A percentile compares a stretch with the other conserved stretches of the same genome.
Evolutionary conservation across 106 monocot genomes (phyloP).

Genomic region (Narthecium ossifragum): DNA sequence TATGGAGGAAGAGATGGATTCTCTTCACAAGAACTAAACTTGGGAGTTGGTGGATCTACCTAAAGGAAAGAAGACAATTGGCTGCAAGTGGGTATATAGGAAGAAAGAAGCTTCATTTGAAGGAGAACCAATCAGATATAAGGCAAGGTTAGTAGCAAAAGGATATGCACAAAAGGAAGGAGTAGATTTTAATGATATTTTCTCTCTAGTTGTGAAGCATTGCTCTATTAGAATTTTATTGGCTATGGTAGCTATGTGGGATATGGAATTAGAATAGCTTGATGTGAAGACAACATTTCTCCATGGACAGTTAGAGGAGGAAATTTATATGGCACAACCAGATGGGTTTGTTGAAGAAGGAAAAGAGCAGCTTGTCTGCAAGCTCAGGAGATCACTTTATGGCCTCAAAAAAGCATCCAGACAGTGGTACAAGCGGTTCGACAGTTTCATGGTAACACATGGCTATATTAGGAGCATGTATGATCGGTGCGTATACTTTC

Average conservation of each 20-base stretch:
- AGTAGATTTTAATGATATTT: slow-evolving; percentile 2
- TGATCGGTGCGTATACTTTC: slow-evolving; percentile 4
- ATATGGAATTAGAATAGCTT: not conserved
- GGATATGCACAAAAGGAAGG: slow-evolving; percentile 2
- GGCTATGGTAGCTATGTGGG: not conserved
- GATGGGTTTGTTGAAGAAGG: not conserved
- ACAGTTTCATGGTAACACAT: not conserved
- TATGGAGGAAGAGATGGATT: slow-evolving; percentile 1
- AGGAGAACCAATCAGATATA: not conserved
- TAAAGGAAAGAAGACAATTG: not conserved
- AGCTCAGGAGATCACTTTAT: slow-evolving; percentile 1
- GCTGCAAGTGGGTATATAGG: not conserved
- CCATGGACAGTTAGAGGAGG: slow-evolving; percentile 6
- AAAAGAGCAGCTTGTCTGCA: slow-evolving; percentile 4
- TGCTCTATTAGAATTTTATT: slow-evolving; percentile 1
- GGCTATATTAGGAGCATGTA: not conserved
- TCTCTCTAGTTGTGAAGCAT: not conserved
- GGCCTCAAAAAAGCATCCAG: slow-evolving; percentile 2
- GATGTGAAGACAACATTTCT: slow-evolving; percentile 17
- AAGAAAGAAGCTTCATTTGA: not conserved
- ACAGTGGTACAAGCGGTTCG: slow-evolving; percentile 7
- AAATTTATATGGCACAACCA: slow-evolving; percentile 9
- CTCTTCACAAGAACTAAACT: not conserved
- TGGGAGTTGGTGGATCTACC: not conserved
- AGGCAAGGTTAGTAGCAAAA: slow-evolving; percentile 5